Evolutionary conservation across 73 alveolate species (phyloP).

Genomic region (Tetrahymena thermophila): DNA sequence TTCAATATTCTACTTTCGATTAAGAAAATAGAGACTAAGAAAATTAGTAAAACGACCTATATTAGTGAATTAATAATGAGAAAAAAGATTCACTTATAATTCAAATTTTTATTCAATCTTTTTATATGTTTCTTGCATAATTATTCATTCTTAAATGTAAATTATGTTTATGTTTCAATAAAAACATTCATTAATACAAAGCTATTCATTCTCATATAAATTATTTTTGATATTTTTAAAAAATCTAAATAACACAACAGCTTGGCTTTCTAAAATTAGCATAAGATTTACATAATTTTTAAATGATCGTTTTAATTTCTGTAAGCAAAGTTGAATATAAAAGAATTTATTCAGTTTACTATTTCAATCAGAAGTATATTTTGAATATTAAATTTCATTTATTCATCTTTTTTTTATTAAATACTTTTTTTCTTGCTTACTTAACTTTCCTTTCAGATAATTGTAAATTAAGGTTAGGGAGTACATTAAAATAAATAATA

Average conservation of each 20-base stretch:
- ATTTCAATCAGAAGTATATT: not conserved
- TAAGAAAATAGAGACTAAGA: not conserved
- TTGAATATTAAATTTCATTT: no score
- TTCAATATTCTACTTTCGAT: not conserved
- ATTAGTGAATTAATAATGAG: not conserved
- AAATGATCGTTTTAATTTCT: not conserved
- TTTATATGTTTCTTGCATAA: no score
- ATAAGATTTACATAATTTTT: no score
- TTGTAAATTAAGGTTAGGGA: not conserved
- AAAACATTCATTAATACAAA: no score
- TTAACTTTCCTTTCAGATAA: no score
- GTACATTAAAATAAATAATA: not conserved
- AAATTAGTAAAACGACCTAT: not conserved
- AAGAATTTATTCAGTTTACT: not conserved
- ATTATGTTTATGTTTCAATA: no score
- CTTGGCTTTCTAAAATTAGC: no score
- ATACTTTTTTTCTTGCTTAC: no score
- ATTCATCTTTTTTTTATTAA: not conserved
- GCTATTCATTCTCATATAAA: not conserved
- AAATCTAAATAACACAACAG: no score
- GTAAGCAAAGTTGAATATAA: not conserved
- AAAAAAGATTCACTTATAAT: not conserved
- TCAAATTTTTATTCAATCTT: not conserved
- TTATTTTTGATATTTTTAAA: no score
- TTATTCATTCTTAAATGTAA: not conserved